Conservation (phyloP, 83 land plant species). For the Picea abies region DNA sequence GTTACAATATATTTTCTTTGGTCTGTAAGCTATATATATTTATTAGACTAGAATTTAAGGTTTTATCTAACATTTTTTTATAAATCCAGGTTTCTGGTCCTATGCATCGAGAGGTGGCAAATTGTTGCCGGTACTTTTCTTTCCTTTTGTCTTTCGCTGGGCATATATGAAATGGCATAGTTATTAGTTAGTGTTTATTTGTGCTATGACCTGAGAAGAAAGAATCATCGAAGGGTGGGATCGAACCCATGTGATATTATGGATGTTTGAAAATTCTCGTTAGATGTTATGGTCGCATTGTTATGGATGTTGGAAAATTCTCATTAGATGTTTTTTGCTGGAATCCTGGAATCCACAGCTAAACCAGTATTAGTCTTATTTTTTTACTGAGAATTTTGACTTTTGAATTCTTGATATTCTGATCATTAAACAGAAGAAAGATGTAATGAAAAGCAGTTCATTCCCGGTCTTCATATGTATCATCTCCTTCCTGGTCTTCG, state of each 20-base stretch:
- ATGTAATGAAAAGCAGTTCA: neutral
- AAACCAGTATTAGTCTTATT: neutral
- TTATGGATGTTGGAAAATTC: neutral
- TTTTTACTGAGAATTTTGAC: neutral
- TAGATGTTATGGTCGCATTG: neutral
- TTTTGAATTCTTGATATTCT: neutral
- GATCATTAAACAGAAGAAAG: no score
- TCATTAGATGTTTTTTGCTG: neutral
- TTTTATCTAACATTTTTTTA: neutral
- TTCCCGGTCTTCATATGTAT: neutral
- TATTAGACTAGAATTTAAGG: neutral
- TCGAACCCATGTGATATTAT: neutral
- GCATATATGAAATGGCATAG: neutral
- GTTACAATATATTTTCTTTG: neutral
- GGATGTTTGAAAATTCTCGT: neutral
- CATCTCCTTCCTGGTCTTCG: neutral
- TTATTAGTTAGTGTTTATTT: neutral
- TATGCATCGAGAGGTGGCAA: slow-evolving; percentile 99
- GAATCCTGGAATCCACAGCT: neutral
- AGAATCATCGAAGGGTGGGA: neutral
- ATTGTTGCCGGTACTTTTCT: slow-evolving; percentile 82
- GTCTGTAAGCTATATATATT: neutral
- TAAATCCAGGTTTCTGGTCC: slow-evolving; percentile 92
- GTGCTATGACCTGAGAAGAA: neutral
- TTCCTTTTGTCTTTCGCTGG: neutral